These are phyloP conservation scores for Austropuccinia psidii DNA, from an alignment of 1,284 basidiomycete species.

Conservation along the genomic window DNA sequence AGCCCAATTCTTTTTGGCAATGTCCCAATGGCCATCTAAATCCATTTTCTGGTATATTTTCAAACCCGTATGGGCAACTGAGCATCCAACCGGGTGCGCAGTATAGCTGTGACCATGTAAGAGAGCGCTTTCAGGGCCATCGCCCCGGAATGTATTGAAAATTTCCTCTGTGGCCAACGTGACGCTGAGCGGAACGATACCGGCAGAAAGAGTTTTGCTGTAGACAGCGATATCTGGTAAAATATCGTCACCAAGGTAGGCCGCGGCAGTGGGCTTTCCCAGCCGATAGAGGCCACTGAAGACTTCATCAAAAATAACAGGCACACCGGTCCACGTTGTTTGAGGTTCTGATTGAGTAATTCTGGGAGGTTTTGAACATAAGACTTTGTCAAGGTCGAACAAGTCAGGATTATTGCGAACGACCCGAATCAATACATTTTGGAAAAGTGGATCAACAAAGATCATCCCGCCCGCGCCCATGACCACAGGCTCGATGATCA, in stretches of 20 bases:
- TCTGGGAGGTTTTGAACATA: background rate
- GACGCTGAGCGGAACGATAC: constrained; percentile 74
- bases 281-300: constrained; percentile 85
- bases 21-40: constrained; percentile 56
- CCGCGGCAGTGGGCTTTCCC: constrained; percentile 61
- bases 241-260: constrained; percentile 58
- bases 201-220: constrained; percentile 91
- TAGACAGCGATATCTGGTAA: constrained; percentile 78
- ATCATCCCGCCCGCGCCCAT: constrained; percentile 97
- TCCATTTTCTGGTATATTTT: constrained; percentile 54
- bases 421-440: constrained; percentile 73
- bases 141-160: constrained; percentile 69
- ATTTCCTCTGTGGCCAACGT: constrained; percentile 73
- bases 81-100: constrained; percentile 82
- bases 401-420: constrained; percentile 57
- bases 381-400: constrained; percentile 46
- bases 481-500: constrained; percentile 84
- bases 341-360: constrained; percentile 4
- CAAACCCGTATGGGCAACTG: constrained; percentile 76
- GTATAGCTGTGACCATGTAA: constrained; percentile 94
- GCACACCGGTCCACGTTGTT: constrained; percentile 61
- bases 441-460: constrained; percentile 95
- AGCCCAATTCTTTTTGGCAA: constrained; percentile 54
- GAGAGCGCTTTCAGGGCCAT: constrained; percentile 72
- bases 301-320: constrained; percentile 93